These are phyloP conservation scores for Diaporthe velutina DNA, from an alignment of 2,329 filamentous ascomycete genomes.

Conservation along the genomic window DNA sequence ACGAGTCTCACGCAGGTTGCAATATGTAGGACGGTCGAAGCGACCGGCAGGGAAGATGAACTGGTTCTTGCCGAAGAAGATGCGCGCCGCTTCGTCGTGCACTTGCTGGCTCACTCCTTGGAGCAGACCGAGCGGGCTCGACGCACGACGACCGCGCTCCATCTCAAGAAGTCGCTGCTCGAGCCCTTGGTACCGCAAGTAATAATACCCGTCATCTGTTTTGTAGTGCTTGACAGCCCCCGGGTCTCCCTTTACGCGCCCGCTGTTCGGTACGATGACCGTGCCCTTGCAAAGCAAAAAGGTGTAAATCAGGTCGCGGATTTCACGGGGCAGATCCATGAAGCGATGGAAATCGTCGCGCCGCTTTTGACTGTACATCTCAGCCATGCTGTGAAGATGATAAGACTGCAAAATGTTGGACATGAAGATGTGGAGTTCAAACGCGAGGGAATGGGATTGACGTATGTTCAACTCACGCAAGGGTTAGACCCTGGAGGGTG, in stretches of 20 bases:
- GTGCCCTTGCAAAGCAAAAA: conserved; percentile 9
- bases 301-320: conserved; percentile 31
- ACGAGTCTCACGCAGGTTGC: not conserved
- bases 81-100: conserved; percentile 18
- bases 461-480: too few relatives aligned
- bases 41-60: conserved; percentile 22
- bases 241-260: not conserved
- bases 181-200: conserved; percentile 13
- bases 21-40: not conserved
- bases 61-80: conserved; percentile 28
- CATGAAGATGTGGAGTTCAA: not conserved
- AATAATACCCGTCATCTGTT: not conserved
- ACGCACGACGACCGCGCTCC: not conserved
- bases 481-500: too few relatives aligned
- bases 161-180: not conserved
- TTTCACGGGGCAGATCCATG: conserved; percentile 27
- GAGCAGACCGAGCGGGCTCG: conserved; percentile 6
- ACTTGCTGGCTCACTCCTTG: conserved; percentile 25
- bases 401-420: not conserved
- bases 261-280: conserved; percentile 12
- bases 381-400: not conserved
- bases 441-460: not conserved
- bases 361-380: not conserved
- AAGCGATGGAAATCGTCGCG: conserved; percentile 29
- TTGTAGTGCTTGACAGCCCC: not conserved